Evolutionary conservation across 306 rosid species (phyloP).

Genomic region (Rosa lucieae): DNA sequence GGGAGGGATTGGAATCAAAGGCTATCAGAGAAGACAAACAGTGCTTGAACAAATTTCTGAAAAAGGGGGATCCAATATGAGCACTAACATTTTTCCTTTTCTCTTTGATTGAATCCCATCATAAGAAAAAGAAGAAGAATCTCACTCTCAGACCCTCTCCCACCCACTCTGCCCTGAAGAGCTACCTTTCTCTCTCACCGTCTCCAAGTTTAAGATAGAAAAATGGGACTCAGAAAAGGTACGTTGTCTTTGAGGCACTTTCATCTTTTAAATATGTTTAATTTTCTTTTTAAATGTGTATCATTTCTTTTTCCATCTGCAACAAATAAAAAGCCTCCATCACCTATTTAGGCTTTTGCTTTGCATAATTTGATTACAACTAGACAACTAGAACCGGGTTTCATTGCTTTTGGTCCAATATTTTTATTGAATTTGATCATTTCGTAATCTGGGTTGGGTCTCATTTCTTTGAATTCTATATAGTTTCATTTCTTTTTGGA

Average conservation of each 20-base stretch:
- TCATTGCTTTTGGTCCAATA: conserved; percentile 34
- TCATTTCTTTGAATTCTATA: conserved; percentile 7
- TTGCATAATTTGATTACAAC: conserved; percentile 35
- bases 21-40: conserved; percentile 70
- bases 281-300: conserved; percentile 1
- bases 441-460: conserved; percentile 25
- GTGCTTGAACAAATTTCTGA: conserved; percentile 61
- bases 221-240: conserved; percentile 19
- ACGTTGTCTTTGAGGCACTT: not conserved
- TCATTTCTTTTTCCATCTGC: conserved; percentile 19
- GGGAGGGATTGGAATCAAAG: conserved; percentile 57
- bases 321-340: conserved; percentile 24
- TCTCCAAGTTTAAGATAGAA: conserved; percentile 14
- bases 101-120: conserved; percentile 39
- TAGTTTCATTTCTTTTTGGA: not conserved
- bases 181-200: conserved; percentile 12
- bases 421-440: conserved; percentile 24
- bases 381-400: conserved; percentile 38
- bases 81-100: conserved; percentile 21
- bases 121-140: conserved; percentile 21
- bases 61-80: conserved; percentile 44
- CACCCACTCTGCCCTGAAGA: not conserved
- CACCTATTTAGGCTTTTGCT: conserved; percentile 13
- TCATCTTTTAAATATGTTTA: not conserved
- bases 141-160: conserved; percentile 38